Evolutionary conservation across 257 asterid species (phyloP), one percentile per base, ranked within the genome.

Genomic region (Primulina eburnea): DNA sequence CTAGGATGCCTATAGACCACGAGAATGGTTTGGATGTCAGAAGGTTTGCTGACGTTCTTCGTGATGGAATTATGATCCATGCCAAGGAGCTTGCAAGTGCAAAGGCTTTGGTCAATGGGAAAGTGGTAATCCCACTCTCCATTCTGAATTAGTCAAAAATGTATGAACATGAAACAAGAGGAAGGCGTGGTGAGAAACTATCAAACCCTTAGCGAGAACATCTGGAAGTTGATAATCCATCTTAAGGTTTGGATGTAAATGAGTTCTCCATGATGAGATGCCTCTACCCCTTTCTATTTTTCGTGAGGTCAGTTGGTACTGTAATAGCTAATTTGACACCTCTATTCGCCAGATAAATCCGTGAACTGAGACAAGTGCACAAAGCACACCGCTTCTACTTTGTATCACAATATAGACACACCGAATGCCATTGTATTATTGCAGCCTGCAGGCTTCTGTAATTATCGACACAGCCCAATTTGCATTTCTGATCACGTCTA

Each of bases 101-200:
- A 53, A 89, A 79, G 80, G 90, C 92, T 70, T 83, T 89, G 83
- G 80, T 94, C 61, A 75, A 91, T 71, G 96, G 97, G 7, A 89
- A 83, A 80, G 76, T 88, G 96, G 97, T 93, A 85, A 64, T 73
- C 35, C 74, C 76, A 60, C 75, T 70, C 55, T 28, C 35, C 20
- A 47, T 16, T 47, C 8, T 14, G 14, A 47, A 16, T 14, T 47
- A 16, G 7, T 47, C 56, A 47, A 14, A 14, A 14, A 47, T 16
- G 20, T 47, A 16, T 47, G 20, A 5, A 14, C 2, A 5, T 47
- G 47, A 9, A 8, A 9, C 2, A 47, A 47, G 20, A 4, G 55
- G 17, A 43, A 12, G 55, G 18, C 6, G n/a, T 43, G 14, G 6
- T 43, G 53, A 43, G 56, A 17, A 47, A 47, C 56, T 47, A 47